Evolutionary conservation across 306 rosid species (phyloP), one percentile per base, ranked within the genome.

Genomic region (Prunus campanulata): DNA sequence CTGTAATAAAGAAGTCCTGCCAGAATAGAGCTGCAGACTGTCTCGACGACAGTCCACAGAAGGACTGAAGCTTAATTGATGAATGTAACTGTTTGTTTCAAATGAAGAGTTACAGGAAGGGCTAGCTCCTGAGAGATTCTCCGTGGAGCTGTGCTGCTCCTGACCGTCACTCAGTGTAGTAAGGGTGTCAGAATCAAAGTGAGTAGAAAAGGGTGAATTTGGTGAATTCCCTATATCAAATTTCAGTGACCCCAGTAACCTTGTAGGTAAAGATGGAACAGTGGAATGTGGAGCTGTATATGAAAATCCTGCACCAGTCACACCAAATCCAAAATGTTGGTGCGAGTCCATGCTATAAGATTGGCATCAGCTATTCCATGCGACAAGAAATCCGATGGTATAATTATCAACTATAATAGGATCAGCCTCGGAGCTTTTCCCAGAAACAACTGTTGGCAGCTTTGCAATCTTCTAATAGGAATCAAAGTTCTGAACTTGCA

Each of bases 271-370:
- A 1, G 96, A 85, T 67, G 95, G 89, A 82, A 85, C 74, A 11
- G 89, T 29, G 62, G 90, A 83, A 82, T 82, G 82, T 63, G 93
- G 83, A 61, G 91, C 46, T 77, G 87, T 77, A 85, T 77, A 87
- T 29, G 94, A 87, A 25, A 86, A 44, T 64, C 87, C 86, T 16
- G 97, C 82, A 80, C 84, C 77, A 71, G 85, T 79, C n/a, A 84
- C 83, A 55, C 87, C 78, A 70, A 74, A 86, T 69, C 87, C 76
- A 77, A 86, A 85, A 64, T 89, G 80, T 68, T 85, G 92, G 77
- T 79, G 94, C 0, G 91, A 94, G 78, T 92, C 98, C 98, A 95
- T 92, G 11, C 79, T 91, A 76, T 62, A 76, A 74, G 57, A 74
- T 81, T 76, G 72, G 82, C 93, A 83, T 91, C 82, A 68, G 81